phyloP scores from a whole-genome alignment of 2,329 filamentous ascomycete species.

The Cladosporium sphaerospermum region DNA sequence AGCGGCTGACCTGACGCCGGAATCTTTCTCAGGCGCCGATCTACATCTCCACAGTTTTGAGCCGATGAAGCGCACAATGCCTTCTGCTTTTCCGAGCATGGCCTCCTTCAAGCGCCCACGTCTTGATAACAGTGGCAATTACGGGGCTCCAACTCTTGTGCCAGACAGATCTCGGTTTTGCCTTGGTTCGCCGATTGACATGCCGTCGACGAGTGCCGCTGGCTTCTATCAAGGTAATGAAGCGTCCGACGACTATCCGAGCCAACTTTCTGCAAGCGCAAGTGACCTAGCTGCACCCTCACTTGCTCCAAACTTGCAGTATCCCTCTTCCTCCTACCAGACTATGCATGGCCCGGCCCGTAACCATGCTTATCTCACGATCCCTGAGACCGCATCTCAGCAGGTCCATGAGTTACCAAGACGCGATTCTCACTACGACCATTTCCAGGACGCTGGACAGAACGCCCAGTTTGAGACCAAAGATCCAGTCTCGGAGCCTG shows the following conservation, averaged over 20 bases:
- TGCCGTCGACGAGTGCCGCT: not conserved
- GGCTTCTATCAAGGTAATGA: not conserved
- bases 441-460: not conserved
- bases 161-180: not conserved
- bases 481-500: not conserved
- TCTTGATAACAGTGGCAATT: slow-evolving; percentile 8
- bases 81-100: not conserved
- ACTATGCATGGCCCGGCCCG: not conserved
- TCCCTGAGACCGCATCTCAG: not conserved
- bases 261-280: not conserved
- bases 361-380: not conserved
- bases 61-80: slow-evolving; percentile 12
- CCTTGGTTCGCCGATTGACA: not conserved
- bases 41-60: not conserved
- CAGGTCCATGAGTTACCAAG: not conserved
- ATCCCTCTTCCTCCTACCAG: not conserved
- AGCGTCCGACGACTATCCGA: not conserved
- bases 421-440: not conserved
- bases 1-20: slow-evolving; percentile 8
- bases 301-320: too few relatives aligned
- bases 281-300: not conserved
- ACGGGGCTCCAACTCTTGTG: not conserved
- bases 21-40: not conserved
- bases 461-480: not conserved
- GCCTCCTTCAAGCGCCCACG: slow-evolving; percentile 9